Evolutionary conservation across 257 asterid genomes (phyloP), one percentile per base, ranked within the genome.

Genomic region (Haberlea rhodopensis): DNA sequence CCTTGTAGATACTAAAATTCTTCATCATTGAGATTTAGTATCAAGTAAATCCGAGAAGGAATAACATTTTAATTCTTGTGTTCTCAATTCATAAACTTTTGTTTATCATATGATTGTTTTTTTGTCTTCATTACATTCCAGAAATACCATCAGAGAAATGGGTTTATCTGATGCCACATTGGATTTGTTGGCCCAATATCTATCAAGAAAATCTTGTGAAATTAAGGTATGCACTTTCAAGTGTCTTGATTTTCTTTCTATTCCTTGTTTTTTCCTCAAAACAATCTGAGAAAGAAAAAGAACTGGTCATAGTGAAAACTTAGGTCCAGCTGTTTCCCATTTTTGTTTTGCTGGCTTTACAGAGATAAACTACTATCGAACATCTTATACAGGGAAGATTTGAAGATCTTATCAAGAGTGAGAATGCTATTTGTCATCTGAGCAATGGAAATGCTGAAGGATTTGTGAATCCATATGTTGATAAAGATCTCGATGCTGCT

Each of bases 311-410:
- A 31, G 85, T 76, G 78, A 75, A 79, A 83, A 74, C 80, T 78
- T 75, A 85, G 86, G 85, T 85, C 90, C 77, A 82, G 84, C 83
- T 76, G 80, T 76, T 82, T 80, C 88, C 84, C 77, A 72, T 73
- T 81, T 64, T 69, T 27, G 68, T 72, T 81, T 76, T 82, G 79
- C 87, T 79, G 75, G 75, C 70, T 76, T 81, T 80, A 76, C 79
- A 71, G 82, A 83, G 72, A 84, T 84, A 78, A 87, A 80, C 84
- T 76, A 85, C 86, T 84, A 75, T 78, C 72, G 45, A 82, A 75
- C 80, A 78, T 87, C 79, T 84, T 84, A 75, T 84, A 76, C 99
- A 94, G 99, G 99, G 81, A 80, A 85, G 97, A 80, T 84, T 77
- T 73, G 96, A 86, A 83, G 84, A 76, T 76, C 85, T 84, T 60